Evolutionary conservation across 768 basidiomycete genomes (phyloP), one percentile per base, ranked within the genome.

Genomic region (Termitomyces sp.): DNA sequence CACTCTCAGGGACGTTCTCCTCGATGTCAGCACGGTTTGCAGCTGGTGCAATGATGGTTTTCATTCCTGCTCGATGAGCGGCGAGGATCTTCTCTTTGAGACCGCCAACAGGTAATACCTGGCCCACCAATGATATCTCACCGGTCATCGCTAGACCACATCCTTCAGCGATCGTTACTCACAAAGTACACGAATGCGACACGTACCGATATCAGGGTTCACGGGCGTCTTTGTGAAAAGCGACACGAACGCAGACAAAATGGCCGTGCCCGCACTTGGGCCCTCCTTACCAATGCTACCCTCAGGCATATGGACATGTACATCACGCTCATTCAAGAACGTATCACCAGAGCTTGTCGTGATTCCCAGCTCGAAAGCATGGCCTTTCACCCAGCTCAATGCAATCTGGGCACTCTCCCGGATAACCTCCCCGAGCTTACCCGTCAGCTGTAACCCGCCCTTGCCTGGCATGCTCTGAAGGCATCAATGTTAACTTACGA

Each of bases 371-470:
- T 90, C 87, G 69, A 82, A 89, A 13, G 97, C 93, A 68, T 98
- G 91, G 9, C 87, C 79, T 71, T 95, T 95, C 43, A 96, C 89
- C 23, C 92, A 99, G 68, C 89, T 90, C 61, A 98, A 74, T 4
- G 89, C 93, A 63, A 99, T 97, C 71, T 97, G 93, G 1, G 95
- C 95, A 62, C 90, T 93, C 75, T 99, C 97, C 40, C 93, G 83
- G 70, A 99, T 98, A 60, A 98, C 97, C 67, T 99, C 97, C 47
- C 96, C 96, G 4, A 99, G 87, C 74, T 98, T 98, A 41, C 97
- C 97, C 0, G 97, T 98, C 8, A 98, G 76, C 65, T 95, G 94
- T 2, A 99, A 78, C 16, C 81, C 82, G 13, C 96, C 96, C 70
- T 96, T 96, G 2, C 97, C 97, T 28, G 96, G 96, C 94, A 97